These are phyloP conservation scores for Lecanicillium sp. DNA, from an alignment of 2,329 filamentous ascomycete genomes.

Conservation along the genomic window DNA sequence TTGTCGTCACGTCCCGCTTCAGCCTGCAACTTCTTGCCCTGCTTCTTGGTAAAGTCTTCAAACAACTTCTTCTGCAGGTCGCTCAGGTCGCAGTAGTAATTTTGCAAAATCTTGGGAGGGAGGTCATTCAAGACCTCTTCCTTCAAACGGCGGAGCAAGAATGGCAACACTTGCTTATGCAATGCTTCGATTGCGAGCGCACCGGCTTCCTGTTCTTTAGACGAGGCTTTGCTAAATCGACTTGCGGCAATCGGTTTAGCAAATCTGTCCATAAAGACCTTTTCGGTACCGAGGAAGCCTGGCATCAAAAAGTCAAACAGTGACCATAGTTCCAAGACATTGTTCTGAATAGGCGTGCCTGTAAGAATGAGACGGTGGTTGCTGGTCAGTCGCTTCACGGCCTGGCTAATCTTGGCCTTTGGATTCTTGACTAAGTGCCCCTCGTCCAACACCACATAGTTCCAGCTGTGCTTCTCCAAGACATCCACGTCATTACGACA, in stretches of 20 bases:
- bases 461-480: slow-evolving; percentile 79
- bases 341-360: slow-evolving; percentile 96
- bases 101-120: slow-evolving; percentile 96
- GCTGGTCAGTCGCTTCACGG: slow-evolving; percentile 80
- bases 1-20: slow-evolving; percentile 82
- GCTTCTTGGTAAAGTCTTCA: slow-evolving; percentile 91
- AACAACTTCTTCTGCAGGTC: slow-evolving; percentile 93
- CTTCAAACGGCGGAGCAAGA: slow-evolving; percentile 90
- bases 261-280: slow-evolving; percentile 93
- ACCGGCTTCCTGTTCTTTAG: slow-evolving; percentile 95
- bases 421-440: slow-evolving; percentile 98
- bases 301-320: slow-evolving; percentile 99
- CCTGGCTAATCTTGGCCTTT: slow-evolving; percentile 88
- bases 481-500: slow-evolving; percentile 92
- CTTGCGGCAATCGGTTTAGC: slow-evolving; percentile 92
- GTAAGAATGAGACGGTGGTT: slow-evolving; percentile 96
- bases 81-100: slow-evolving; percentile 97
- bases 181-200: slow-evolving; percentile 95
- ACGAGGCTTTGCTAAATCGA: slow-evolving; percentile 92
- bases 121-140: slow-evolving; percentile 95
- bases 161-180: slow-evolving; percentile 95
- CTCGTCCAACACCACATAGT: slow-evolving; percentile 95
- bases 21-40: slow-evolving; percentile 77
- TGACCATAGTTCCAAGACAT: slow-evolving; percentile 94
- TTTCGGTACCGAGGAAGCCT: slow-evolving; percentile 87